Base-by-base conservation (phyloP, 2,329 filamentous ascomycete species). In the Trichophyton rubrum region DNA sequence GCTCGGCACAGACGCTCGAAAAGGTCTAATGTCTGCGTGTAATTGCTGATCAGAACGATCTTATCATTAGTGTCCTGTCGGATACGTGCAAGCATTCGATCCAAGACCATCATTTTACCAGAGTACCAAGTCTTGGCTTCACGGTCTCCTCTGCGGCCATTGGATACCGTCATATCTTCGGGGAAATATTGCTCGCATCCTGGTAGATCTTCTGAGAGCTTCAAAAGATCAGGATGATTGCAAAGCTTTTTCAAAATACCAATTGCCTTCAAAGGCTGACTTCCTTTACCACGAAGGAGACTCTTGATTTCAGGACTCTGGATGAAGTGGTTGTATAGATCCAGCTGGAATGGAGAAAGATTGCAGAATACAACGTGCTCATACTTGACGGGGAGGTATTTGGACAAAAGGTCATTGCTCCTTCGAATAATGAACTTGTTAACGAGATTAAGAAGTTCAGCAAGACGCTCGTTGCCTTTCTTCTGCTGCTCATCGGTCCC, bases 321-420 rank as follows among this genome's bases (percentile, higher is more conserved):
- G 73, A 99, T 91, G 73, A 99, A 99, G 73, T 96, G 89, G 69
- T 96, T 96, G 79, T 99, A 99, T 1, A 99, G 78, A 66, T 89
- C 89, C 60, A 90, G 81, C 73, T 99, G 93, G 75, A 99, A 97
- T 0, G 89, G 88, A 15, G 93, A 88, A 53, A 96, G 81, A 67
- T 92, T 92, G 80, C 93, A 99, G 75, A 99, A 99, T 0, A 99
- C 93, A 33, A 99, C 93, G 71, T 99, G 93, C 74, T 99, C 93
- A 74, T 99, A 99, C 77, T 99, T 99, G 77, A 97, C 86, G 0
- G 93, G 93, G 62, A 99, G 77, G 70, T 99, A 99, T 73, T 99
- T 99, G 58, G 92, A 96, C 24, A 99, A 77, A 63, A 99, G 95
- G 47, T 99, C 93, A 80, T 99, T 99, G 3, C 92, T 96, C 61